Evolutionary conservation across 257 asterid species (phyloP), one percentile per base, ranked within the genome.

Genomic region (Salvia hispanica): DNA sequence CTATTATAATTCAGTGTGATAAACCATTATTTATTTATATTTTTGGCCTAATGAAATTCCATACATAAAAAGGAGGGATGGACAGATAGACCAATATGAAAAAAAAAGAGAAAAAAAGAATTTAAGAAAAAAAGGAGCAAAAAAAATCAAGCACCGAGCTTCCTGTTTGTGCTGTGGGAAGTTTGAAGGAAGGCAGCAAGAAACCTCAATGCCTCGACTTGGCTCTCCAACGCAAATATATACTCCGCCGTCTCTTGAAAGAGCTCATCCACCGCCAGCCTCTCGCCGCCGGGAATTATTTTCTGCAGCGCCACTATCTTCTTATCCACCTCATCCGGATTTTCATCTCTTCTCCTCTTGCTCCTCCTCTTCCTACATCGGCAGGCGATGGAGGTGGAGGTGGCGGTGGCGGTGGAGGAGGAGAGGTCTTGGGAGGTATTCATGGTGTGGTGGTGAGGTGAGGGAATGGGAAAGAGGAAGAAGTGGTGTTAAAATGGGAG

Each of bases 201-300:
- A 75, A 79, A 79, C 54, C 84, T 83, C 79, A 87, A 77, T 14
- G 83, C 82, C 60, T 81, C 74, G 3, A 85, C 74, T 67, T 80
- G 86, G 37, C 51, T 51, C 66, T 85, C 89, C 80, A 87, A 61
- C 10, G 75, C 74, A 76, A 76, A 34, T 51, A 87, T 87, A 57
- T 87, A 87, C 14, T 73, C 88, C 55, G 91, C 86, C 66, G 95
- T 87, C 79, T 87, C 89, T 64, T 81, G 86, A 59, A 83, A 83
- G 10, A 85, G 76, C 51, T 65, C 70, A 42, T 74, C 86, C 62
- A 58, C 83, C 34, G 75, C 73, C 3, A 85, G 84, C 9, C 67
- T 52, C 62, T 87, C 86, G 6, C 91, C 95, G 42, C 91, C 95
- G n/a, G 95, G 95, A 55, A 87, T 85, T 55, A 85, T 81, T 10